These are phyloP conservation scores for Darksidea phi DNA, from an alignment of 495 filamentous ascomycete species.

Conservation along the genomic window DNA sequence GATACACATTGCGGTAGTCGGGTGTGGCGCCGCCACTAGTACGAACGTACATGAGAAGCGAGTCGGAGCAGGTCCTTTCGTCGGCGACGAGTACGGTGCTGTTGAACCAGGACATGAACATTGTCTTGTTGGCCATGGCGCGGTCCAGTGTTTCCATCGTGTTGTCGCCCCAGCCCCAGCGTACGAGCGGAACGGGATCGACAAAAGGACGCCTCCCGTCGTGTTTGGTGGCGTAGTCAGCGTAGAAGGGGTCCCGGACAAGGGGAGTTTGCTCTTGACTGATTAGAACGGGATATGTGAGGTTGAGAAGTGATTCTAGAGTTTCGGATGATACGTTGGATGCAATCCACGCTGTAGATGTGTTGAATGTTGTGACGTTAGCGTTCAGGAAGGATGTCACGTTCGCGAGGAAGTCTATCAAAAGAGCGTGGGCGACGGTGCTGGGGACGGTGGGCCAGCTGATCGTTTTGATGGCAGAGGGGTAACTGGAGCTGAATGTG, in stretches of 20 bases:
- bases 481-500: conserved; percentile 37
- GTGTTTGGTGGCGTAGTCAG: conserved; percentile 42
- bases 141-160: conserved; percentile 40
- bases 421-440: conserved; percentile 29
- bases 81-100: conserved; percentile 47
- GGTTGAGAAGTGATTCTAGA: conserved; percentile 31
- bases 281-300: conserved; percentile 42
- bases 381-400: conserved; percentile 36
- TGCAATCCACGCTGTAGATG: conserved; percentile 31
- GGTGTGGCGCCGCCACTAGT: conserved; percentile 10
- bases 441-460: conserved; percentile 29
- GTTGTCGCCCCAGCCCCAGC: conserved; percentile 58
- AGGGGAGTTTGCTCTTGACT: conserved; percentile 38
- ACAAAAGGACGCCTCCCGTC: conserved; percentile 43
- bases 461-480: conserved; percentile 32
- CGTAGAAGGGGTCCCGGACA: conserved; percentile 44
- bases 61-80: conserved; percentile 45
- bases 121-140: conserved; percentile 49
- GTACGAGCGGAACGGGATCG: conserved; percentile 49
- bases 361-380: conserved; percentile 31
- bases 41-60: conserved; percentile 44
- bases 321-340: conserved; percentile 21
- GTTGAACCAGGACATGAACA: conserved; percentile 57
- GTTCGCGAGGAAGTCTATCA: conserved; percentile 37
- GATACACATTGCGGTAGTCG: conserved; percentile 43